phyloP scores from a whole-genome alignment of 2,329 filamentous ascomycete genomes.

The Alternaria rosae region DNA sequence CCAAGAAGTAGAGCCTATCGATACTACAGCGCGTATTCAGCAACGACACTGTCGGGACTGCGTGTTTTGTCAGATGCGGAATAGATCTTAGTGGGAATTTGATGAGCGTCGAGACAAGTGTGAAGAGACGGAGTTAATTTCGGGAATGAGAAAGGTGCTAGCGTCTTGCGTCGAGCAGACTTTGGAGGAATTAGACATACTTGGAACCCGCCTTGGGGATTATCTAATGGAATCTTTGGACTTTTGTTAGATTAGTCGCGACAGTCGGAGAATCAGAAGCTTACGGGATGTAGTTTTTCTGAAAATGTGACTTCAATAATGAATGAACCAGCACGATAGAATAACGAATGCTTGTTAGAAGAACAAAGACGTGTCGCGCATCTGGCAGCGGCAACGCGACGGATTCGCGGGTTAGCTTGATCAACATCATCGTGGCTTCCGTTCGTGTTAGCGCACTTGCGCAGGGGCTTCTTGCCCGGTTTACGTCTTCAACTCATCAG shows the following conservation, averaged over 20 bases:
- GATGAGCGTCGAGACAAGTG: fast-evolving
- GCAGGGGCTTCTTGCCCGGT: neutral
- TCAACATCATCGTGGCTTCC: neutral
- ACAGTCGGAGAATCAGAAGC: neutral
- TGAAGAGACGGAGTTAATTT: neutral
- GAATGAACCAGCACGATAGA: fast-evolving
- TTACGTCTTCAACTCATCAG: neutral
- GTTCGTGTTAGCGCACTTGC: neutral
- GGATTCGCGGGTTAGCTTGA: neutral
- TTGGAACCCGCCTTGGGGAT: neutral
- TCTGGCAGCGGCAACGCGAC: neutral
- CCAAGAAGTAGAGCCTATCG: neutral
- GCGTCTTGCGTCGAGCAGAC: neutral
- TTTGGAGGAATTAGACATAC: neutral
- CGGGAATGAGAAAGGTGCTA: no score
- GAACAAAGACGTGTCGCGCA: neutral
- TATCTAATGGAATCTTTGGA: neutral
- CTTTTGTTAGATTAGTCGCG: neutral
- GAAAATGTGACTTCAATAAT: neutral
- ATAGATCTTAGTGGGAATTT: neutral
- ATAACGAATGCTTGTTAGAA: neutral
- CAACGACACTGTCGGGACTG: slow-evolving; percentile 15
- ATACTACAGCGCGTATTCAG: slow-evolving; percentile 13
- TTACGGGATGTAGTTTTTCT: fast-evolving
- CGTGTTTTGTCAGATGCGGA: slow-evolving; percentile 17